phyloP scores from a whole-genome alignment of 2,329 filamentous ascomycete species.

The Aureobasidium sp. region DNA sequence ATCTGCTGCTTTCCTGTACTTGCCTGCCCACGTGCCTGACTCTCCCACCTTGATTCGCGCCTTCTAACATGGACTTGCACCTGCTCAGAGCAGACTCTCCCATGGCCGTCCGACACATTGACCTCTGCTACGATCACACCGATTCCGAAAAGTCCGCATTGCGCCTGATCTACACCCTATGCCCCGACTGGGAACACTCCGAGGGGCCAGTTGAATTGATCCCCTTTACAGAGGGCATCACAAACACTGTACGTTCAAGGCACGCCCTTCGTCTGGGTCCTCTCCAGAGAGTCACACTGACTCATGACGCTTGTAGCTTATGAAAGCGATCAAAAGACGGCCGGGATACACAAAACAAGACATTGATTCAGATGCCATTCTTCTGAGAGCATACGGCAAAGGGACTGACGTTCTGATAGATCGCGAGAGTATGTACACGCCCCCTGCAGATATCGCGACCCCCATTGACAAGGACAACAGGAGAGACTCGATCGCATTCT shows the following conservation, averaged over 20 bases:
- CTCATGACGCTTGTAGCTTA: conserved; percentile 46
- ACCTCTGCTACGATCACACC: conserved; percentile 68
- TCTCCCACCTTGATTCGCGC: not conserved
- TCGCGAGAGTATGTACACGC: conserved; percentile 63
- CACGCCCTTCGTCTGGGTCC: not conserved
- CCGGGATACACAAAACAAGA: conserved; percentile 66
- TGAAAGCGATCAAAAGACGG: conserved; percentile 63
- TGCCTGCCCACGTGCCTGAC: conserved; percentile 5
- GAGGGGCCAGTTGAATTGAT: conserved; percentile 74
- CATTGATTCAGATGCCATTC: conserved; percentile 74
- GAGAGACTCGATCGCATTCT: conserved; percentile 65
- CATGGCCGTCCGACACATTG: conserved; percentile 48
- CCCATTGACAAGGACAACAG: conserved; percentile 29
- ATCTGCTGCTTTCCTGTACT: no score
- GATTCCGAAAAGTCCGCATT: conserved; percentile 74
- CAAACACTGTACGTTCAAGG: conserved; percentile 64
- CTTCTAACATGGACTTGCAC: conserved; percentile 17
- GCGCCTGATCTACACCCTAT: conserved; percentile 68
- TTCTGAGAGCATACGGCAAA: conserved; percentile 89
- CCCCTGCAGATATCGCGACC: conserved; percentile 34
- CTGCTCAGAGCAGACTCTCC: conserved; percentile 27
- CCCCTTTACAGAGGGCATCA: conserved; percentile 95
- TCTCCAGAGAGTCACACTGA: conserved; percentile 2
- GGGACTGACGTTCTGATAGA: conserved; percentile 94
- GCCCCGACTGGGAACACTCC: conserved; percentile 70